These are phyloP conservation scores for Didymosphaeria variabile DNA, from an alignment of 2,329 filamentous ascomycete genomes.

Conservation along the genomic window DNA sequence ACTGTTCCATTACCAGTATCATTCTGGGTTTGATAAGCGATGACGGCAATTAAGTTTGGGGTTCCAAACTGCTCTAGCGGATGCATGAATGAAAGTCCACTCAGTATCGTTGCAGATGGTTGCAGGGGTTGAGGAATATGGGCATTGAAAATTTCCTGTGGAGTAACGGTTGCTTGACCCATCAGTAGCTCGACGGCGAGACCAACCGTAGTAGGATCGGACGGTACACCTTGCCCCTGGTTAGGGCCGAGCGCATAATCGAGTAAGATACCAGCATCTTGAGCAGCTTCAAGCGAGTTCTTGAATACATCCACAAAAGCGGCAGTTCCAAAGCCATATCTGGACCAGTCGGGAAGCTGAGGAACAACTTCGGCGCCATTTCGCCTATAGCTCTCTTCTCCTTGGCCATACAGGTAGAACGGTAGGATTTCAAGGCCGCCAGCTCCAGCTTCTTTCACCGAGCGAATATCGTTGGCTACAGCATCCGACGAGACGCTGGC, in stretches of 20 bases:
- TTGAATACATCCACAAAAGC: constrained; percentile 44
- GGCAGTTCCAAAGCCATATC: constrained; percentile 52
- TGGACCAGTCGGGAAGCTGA: constrained; percentile 46
- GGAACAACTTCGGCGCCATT: constrained; percentile 2
- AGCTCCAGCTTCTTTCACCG: constrained; percentile 20
- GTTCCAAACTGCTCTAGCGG: constrained; percentile 25
- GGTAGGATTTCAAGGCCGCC: constrained; percentile 32
- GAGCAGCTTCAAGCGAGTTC: constrained; percentile 40
- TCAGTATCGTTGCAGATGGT: constrained; percentile 12
- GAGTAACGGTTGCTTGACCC: constrained; percentile 22
- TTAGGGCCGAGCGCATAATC: constrained; percentile 60
- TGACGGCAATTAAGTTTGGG: constrained; percentile 23
- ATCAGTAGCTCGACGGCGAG: constrained; percentile 27
- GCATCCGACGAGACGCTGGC: constrained; percentile 22
- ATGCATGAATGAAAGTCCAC: constrained; percentile 24
- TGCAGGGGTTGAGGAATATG: constrained; percentile 21
- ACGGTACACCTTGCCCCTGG: constrained; percentile 59
- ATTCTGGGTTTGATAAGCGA: constrained; percentile 21
- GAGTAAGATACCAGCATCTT: constrained; percentile 52
- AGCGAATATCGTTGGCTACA: constrained; percentile 23
- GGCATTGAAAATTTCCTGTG: constrained; percentile 18
- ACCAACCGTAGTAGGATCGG: constrained; percentile 24
- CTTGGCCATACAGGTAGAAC: constrained; percentile 32
- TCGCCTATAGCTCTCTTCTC: not conserved
- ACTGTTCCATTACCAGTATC: constrained; percentile 9